Base-by-base conservation (phyloP, 2,329 filamentous ascomycete genomes). In the Grosmannia huntii region DNA sequence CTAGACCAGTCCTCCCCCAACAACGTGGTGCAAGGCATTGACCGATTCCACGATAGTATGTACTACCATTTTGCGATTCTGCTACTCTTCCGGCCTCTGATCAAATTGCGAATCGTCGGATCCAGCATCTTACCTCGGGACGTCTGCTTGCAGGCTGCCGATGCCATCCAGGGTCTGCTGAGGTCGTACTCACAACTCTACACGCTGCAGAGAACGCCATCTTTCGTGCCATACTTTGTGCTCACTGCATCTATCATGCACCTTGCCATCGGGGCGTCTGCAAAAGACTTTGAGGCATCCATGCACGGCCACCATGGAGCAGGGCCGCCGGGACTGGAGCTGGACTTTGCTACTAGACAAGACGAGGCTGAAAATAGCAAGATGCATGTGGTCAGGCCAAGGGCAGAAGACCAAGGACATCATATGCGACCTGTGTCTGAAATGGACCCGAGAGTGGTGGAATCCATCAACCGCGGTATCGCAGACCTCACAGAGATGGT, bases 21-120 rank as follows among this genome's bases (percentile, higher is more conserved):
- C 3, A 36, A 38, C 36, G 12, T 38, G 14, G 12, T 38, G 23
- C 4, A 38, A 36, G n/a, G 10, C n/a, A 25, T 31, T 55, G 53
- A 46, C 53, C 21, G 12, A 14, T 10, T 53, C 50, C 48, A 23
- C 33, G 48, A 6, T 60, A 85, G 82, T 67, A 85, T 87, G 83
- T 83, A 87, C 62, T 86, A 87, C 66, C 80, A 87, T 65, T 85
- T 84, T 61, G 79, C 82, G 33, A 84, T 85, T n/a, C 69, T 87
- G 0, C 78, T 89, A n/a, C 77, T 90, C 1, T 90, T 90, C 67
- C 78, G 87, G 7, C 87, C 87, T 0, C 75, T 90, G 44, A 84
- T 89, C 65, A 87, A 82, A 62, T 66, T 83, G 9, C 73, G 74
- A 11, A 82, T 87, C 64, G 77, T 85, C 53, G 80, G 82, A 10